Base-by-base conservation (phyloP, 1,284 basidiomycete species). In the Xerocomus nothofagi region DNA sequence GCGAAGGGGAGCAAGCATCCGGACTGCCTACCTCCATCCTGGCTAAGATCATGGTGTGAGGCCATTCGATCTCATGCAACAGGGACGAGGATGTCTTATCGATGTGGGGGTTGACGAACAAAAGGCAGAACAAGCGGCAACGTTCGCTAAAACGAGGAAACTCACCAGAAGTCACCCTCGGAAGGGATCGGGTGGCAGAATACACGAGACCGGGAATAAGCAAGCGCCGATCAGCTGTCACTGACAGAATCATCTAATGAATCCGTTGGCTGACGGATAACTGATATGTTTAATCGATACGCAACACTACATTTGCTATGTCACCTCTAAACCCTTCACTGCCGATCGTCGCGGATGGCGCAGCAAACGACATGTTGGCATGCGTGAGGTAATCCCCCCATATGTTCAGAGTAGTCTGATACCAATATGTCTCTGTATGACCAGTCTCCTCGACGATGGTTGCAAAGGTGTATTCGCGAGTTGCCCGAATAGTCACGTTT, bases 351-450 rank as follows among this genome's bases (percentile, higher is more conserved):
- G 55, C 55, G 2, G 72, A 61, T 0, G 73, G 74, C n/a, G 74
- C 74, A 3, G 73, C 73, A 47, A 76, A 76, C 6, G 73, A 75
- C 71, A 76, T 74, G 47, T 76, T 76, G 30, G 68, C 72, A 20
- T 60, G 51, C 29, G 60, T 61, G 58, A 73, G 67, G 33, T 69
- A 70, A 37, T 69, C 69, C 4, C 72, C 72, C 71, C 72, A 74
- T 15, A 75, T 72, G 48, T 70, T 64, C 49, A 75, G 54, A 41
- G 59, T 57, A 15, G 71, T 72, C 37, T 57, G 60, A 59, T 73
- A 75, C 56, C 61, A 72, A 29, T 60, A 58, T n/a, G 54, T 59
- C 38, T 62, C 58, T 18, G 62, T 60, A 3, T 43, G 29, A 1
- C 31, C 41, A 30, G 29, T 43, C n/a, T 55, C 53, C 34, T 40